Evolutionary conservation across 495 filamentous ascomycete species (phyloP).

Genomic region (Lepidopterella palustris): DNA sequence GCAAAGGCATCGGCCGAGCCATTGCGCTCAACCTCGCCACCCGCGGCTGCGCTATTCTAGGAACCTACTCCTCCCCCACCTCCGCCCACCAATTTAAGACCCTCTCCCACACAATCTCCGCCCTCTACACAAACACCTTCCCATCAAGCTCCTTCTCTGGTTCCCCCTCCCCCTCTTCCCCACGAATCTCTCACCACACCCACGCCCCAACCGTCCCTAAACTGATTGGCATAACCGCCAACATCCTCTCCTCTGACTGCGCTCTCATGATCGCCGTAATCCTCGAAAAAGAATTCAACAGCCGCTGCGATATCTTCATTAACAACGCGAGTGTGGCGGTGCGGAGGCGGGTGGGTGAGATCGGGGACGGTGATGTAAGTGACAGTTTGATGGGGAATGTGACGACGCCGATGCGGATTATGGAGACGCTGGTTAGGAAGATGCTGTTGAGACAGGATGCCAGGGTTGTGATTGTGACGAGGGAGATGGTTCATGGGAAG

Average conservation of each 20-base stretch:
- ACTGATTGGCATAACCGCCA: slow-evolving; percentile 21
- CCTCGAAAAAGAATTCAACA: slow-evolving; percentile 10
- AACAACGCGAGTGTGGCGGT: slow-evolving; percentile 16
- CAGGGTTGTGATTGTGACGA: slow-evolving; percentile 19
- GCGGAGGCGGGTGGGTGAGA: slow-evolving; percentile 9
- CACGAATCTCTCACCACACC: neutral
- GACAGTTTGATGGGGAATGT: slow-evolving; percentile 19
- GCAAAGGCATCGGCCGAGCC: slow-evolving; percentile 30
- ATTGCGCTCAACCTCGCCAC: slow-evolving; percentile 26
- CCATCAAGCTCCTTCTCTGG: neutral
- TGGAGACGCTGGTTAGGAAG: slow-evolving; percentile 22
- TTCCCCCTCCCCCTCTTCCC: neutral
- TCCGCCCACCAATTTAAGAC: slow-evolving; percentile 26
- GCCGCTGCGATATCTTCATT: slow-evolving; percentile 25
- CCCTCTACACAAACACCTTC: slow-evolving; percentile 13
- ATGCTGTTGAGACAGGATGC: slow-evolving; percentile 13
- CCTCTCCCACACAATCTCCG: slow-evolving; percentile 22
- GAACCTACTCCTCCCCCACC: slow-evolving; percentile 27
- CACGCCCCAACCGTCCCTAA: slow-evolving; percentile 2
- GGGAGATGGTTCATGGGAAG: slow-evolving; percentile 13
- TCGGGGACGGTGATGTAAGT: slow-evolving; percentile 12
- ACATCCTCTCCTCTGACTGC: slow-evolving; percentile 19
- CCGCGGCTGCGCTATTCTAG: slow-evolving; percentile 25
- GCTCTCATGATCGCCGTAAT: neutral
- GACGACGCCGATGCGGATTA: slow-evolving; percentile 18